Evolutionary conservation across 2,329 filamentous ascomycete genomes (phyloP).

Genomic region (Monosporascus cannonballus): DNA sequence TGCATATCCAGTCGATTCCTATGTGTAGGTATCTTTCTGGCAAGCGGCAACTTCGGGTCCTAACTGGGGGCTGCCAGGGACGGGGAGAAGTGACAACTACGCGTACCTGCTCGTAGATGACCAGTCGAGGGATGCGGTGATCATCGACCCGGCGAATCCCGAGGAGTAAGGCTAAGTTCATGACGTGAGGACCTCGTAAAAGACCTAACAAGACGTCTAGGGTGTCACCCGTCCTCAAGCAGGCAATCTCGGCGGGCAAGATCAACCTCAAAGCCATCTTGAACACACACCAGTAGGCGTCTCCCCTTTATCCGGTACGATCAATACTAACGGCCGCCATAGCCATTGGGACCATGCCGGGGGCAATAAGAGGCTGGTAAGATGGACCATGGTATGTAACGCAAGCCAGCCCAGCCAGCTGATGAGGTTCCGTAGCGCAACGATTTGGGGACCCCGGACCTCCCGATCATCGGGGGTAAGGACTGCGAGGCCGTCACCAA

Average conservation of each 20-base stretch:
- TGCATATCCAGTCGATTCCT: slow-evolving; percentile 84
- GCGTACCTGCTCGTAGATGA: slow-evolving; percentile 77
- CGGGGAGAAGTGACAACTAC: slow-evolving; percentile 74
- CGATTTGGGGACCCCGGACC: slow-evolving; percentile 48
- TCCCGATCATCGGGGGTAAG: slow-evolving; percentile 81
- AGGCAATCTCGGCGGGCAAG: slow-evolving; percentile 62
- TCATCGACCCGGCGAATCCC: slow-evolving; percentile 76
- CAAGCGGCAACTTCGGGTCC: neutral
- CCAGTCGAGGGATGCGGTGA: slow-evolving; percentile 68
- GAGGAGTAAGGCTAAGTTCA: slow-evolving; percentile 52
- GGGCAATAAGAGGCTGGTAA: slow-evolving; percentile 77
- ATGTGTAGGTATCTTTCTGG: slow-evolving; percentile 62
- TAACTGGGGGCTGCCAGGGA: slow-evolving; percentile 46
- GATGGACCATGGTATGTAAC: slow-evolving; percentile 14
- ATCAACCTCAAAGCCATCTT: slow-evolving; percentile 86
- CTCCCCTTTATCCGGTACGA: neutral
- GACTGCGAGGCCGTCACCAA: slow-evolving; percentile 75
- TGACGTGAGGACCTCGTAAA: no score
- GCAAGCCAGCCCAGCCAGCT: neutral
- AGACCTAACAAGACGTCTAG: slow-evolving; percentile 27
- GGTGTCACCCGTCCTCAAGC: slow-evolving; percentile 60
- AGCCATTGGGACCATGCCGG: slow-evolving; percentile 95
- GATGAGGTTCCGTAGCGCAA: slow-evolving; percentile 20
- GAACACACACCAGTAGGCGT: slow-evolving; percentile 94
- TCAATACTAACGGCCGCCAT: slow-evolving; percentile 2